Evolutionary conservation across 2,329 filamentous ascomycete genomes (phyloP).

Genomic region (Phaeoacremonium minimum): DNA sequence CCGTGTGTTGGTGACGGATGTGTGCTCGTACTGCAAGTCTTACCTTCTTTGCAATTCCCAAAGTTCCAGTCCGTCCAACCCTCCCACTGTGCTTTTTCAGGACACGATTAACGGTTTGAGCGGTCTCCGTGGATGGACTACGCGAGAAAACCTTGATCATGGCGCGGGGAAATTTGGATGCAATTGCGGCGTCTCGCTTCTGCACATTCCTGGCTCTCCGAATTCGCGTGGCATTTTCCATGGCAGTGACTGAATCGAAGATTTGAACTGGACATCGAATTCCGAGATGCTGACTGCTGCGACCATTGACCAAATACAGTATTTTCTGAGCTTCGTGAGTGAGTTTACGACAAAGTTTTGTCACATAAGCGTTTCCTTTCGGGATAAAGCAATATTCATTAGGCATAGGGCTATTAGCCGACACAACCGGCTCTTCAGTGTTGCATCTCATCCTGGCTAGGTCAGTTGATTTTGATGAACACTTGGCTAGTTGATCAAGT

Average conservation of each 20-base stretch:
- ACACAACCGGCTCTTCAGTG: slow-evolving; percentile 1
- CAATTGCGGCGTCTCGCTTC: slow-evolving; percentile 25
- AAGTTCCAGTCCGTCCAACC: slow-evolving; percentile 38
- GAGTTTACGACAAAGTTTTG: slow-evolving; percentile 30
- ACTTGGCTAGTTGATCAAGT: too few relatives aligned
- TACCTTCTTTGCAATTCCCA: slow-evolving; percentile 32
- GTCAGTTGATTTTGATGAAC: too few relatives aligned
- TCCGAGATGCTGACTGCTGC: slow-evolving; percentile 21
- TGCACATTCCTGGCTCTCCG: slow-evolving; percentile 24
- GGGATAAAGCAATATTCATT: slow-evolving; percentile 33
- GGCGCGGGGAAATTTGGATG: slow-evolving; percentile 24
- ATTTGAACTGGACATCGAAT: slow-evolving; percentile 32
- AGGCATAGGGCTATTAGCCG: slow-evolving; percentile 25
- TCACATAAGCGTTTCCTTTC: slow-evolving; percentile 37
- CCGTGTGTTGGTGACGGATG: slow-evolving; percentile 40
- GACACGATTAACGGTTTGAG: slow-evolving; percentile 31
- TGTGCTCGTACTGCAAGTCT: slow-evolving; percentile 43
- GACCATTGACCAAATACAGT: slow-evolving; percentile 30
- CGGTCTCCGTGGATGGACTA: slow-evolving; percentile 28
- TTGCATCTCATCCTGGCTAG: too few relatives aligned
- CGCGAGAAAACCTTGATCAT: slow-evolving; percentile 32
- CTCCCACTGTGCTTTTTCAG: slow-evolving; percentile 39
- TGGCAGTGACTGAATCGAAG: slow-evolving; percentile 17
- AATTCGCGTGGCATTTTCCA: slow-evolving; percentile 23
- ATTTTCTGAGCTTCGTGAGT: slow-evolving; percentile 24